A percentile compares a stretch with the other conserved stretches of the same genome.
phyloP scores from a whole-genome alignment of 805 yeast species.

The Teunomyces stri region DNA sequence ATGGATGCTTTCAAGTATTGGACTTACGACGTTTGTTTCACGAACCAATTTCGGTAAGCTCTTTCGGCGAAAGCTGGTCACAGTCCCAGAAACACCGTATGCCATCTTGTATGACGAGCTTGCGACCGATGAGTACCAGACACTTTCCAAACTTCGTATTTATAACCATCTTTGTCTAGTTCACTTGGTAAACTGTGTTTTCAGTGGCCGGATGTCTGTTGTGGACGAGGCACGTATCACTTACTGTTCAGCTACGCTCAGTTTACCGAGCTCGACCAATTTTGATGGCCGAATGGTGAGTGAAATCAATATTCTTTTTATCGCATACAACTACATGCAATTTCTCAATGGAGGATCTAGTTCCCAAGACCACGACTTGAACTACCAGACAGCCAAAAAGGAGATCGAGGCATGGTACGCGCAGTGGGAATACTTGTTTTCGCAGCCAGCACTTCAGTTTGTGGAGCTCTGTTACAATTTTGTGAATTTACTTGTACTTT shows the following conservation, averaged over 20 bases:
- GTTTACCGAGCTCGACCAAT: slow-evolving; percentile 60
- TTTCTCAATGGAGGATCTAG: slow-evolving; percentile 7
- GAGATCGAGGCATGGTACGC: slow-evolving; percentile 62
- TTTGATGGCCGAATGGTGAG: slow-evolving; percentile 84
- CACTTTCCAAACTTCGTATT: slow-evolving; percentile 56
- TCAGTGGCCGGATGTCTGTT: slow-evolving; percentile 63
- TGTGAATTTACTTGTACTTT: slow-evolving; percentile 50
- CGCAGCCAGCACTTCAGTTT: slow-evolving; percentile 71
- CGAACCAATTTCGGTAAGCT: slow-evolving; percentile 47
- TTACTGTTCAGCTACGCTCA: slow-evolving; percentile 56
- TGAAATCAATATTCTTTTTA: slow-evolving; percentile 61
- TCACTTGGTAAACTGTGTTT: slow-evolving; percentile 63
- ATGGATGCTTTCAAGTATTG: slow-evolving; percentile 67
- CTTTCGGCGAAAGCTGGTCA: slow-evolving; percentile 12
- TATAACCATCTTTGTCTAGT: slow-evolving; percentile 72
- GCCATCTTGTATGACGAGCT: slow-evolving; percentile 32
- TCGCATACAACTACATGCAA: slow-evolving; percentile 50
- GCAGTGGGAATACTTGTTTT: slow-evolving; percentile 67
- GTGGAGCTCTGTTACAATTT: slow-evolving; percentile 70
- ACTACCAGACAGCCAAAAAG: slow-evolving; percentile 35
- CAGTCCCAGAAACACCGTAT: slow-evolving; percentile 7
- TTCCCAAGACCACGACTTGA: not conserved
- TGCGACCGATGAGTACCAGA: slow-evolving; percentile 45
- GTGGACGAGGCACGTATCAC: slow-evolving; percentile 59
- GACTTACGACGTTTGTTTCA: slow-evolving; percentile 59